A percentile compares a stretch with the other conserved stretches of the same genome.
Evolutionary conservation across 2,329 filamentous ascomycete genomes (phyloP).

Genomic region (Pestalotiopsis sp.): DNA sequence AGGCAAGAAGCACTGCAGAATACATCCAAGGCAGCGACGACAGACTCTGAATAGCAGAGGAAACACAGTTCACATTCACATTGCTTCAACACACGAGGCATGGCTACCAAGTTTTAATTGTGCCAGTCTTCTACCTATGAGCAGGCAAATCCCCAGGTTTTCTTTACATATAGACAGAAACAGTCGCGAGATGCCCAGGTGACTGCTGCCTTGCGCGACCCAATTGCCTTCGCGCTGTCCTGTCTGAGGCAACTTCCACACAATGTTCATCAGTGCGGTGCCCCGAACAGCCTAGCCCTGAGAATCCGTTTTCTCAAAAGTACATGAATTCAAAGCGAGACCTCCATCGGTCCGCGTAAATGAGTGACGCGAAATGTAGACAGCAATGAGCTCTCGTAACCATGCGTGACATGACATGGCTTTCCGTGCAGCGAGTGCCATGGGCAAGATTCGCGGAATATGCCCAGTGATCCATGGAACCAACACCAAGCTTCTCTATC

Average conservation of each 20-base stretch:
- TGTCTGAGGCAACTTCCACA: neutral
- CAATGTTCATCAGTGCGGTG: conserved; percentile 14
- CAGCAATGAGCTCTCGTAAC: conserved; percentile 1
- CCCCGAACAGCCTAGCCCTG: conserved; percentile 1
- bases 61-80: too few relatives aligned
- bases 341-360: conserved; percentile 9
- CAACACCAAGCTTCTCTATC: conserved; percentile 11
- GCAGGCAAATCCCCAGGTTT: neutral
- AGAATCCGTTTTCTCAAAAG: neutral
- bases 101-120: conserved; percentile 5
- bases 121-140: conserved; percentile 4
- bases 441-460: neutral
- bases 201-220: neutral
- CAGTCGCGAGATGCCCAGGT: neutral
- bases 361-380: conserved; percentile 16
- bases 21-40: too few relatives aligned
- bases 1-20: too few relatives aligned
- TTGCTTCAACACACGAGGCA: neutral
- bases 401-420: neutral
- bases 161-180: neutral
- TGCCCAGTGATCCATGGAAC: conserved; percentile 1
- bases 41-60: too few relatives aligned
- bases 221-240: neutral
- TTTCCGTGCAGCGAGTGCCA: neutral
- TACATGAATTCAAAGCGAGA: neutral